Percentiles rank a stretch among this genome's conserved stretches.
phyloP scores from a whole-genome alignment of 768 basidiomycete species.

The Rhodotorula sphaerocarpa region DNA sequence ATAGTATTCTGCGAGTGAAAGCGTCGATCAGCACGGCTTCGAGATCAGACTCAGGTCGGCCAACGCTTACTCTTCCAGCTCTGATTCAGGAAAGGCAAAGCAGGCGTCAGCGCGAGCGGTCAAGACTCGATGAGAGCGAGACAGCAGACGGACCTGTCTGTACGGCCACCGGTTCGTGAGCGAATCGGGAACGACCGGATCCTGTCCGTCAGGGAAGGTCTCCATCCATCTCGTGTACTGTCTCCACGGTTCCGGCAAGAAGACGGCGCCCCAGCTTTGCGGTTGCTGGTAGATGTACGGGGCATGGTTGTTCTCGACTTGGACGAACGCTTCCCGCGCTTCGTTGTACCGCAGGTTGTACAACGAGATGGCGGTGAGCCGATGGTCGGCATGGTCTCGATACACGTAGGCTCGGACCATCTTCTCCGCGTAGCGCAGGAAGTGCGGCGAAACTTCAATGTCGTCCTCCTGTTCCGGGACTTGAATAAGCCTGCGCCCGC shows the following conservation, averaged over 20 bases:
- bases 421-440: slow-evolving; percentile 8
- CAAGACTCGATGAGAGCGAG: no score
- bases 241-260: slow-evolving; percentile 5
- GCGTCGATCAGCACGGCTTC: no score
- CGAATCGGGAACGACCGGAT: not conserved
- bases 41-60: no score
- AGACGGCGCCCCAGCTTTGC: slow-evolving; percentile 11
- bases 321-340: not conserved
- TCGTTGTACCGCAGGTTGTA: slow-evolving; percentile 15
- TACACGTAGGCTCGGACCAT: slow-evolving; percentile 8
- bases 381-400: not conserved
- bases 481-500: not conserved
- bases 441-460: slow-evolving; percentile 12
- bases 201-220: not conserved
- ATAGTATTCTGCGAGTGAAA: not conserved
- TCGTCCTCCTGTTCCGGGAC: slow-evolving; percentile 6
- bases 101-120: no score
- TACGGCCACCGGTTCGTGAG: not conserved
- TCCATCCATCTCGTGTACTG: not conserved
- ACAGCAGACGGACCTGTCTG: no score
- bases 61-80: not conserved
- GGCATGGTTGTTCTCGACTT: not conserved
- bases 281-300: slow-evolving; percentile 12
- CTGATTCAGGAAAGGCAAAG: not conserved
- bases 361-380: slow-evolving; percentile 3